Evolutionary conservation across 345 rosid genomes (phyloP), one percentile per base, ranked within the genome.

Genomic region (Corymbia maculata): DNA sequence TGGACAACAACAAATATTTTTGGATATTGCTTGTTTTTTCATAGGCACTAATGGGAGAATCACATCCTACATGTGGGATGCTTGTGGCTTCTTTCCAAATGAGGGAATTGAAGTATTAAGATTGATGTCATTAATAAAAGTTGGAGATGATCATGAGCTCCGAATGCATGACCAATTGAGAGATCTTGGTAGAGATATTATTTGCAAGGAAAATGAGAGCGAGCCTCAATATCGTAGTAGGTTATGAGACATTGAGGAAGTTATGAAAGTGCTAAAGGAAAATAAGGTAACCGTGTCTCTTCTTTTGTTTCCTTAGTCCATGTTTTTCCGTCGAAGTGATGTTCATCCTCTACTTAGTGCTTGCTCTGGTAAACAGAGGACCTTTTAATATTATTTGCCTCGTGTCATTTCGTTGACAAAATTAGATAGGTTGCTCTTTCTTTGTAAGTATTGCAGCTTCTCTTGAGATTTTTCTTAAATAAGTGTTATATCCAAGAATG

Each of bases 101-200:
- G 8, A 21, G 1, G 47, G 51, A 19, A 47, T 86, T 24, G 75
- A 9, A 17, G 51, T 14, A 1, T 68, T 86, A 8, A 19, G 45
- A 24, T 86, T 51, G 19, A 45, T 42, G 87, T 86, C 87, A 21
- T 26, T 86, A 68, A 59, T 86, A 13, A 86, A 86, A 26, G 49
- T 59, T 84, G 52, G 52, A 32, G 64, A 36, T 5, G 50, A 42
- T 42, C 59, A 86, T 16, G 19, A 36, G 87, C 59, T 86, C 2
- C 21, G 12, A 68, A 86, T 86, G 87, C 87, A 86, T 22, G 87
- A 57, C 50, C 75, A 86, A 26, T 68, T 86, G 12, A 8, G 52
- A 88, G 89, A 87, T 19, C 44, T 47, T 84, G 68, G 87, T 9
- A 85, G 89, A 75, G 89, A 61, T 68, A 86, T 89, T 80, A 36